Conservation (phyloP, 129 eudicot genomes). For the Helianthus tuberosus region DNA sequence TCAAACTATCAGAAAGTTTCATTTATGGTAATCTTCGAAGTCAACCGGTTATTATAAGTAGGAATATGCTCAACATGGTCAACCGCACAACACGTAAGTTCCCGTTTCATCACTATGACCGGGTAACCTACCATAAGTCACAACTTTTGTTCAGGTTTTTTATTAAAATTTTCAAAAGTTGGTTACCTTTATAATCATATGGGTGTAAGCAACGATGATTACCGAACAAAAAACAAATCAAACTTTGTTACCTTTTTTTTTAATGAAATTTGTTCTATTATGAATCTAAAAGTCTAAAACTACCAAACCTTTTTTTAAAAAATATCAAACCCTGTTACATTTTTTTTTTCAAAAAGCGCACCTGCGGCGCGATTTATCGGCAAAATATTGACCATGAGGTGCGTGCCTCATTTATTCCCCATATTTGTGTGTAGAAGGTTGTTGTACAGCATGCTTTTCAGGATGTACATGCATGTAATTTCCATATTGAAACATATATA, state of each 20-base stretch:
- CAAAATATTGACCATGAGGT: too few relatives aligned
- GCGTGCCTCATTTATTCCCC: too few relatives aligned
- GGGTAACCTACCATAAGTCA: background rate
- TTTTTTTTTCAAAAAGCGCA: too few relatives aligned
- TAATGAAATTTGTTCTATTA: background rate
- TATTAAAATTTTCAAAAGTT: background rate
- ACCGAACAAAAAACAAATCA: background rate
- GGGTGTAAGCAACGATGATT: background rate
- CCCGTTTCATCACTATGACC: background rate
- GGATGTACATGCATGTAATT: too few relatives aligned
- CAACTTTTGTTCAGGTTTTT: too few relatives aligned
- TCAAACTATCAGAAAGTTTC: background rate
- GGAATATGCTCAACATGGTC: background rate
- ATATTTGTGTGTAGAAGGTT: too few relatives aligned
- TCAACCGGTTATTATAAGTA: background rate
- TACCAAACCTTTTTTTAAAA: background rate
- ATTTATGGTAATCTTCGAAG: background rate
- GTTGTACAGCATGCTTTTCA: too few relatives aligned
- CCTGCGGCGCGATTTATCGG: too few relatives aligned
- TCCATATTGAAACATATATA: too few relatives aligned
- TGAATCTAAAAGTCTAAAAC: background rate
- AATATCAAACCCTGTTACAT: too few relatives aligned
- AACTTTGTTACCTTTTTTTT: background rate
- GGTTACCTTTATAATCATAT: background rate
- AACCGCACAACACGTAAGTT: background rate